Evolutionary conservation across 441 rosid species (phyloP).

Genomic region (Cnidoscolus chayamansa): DNA sequence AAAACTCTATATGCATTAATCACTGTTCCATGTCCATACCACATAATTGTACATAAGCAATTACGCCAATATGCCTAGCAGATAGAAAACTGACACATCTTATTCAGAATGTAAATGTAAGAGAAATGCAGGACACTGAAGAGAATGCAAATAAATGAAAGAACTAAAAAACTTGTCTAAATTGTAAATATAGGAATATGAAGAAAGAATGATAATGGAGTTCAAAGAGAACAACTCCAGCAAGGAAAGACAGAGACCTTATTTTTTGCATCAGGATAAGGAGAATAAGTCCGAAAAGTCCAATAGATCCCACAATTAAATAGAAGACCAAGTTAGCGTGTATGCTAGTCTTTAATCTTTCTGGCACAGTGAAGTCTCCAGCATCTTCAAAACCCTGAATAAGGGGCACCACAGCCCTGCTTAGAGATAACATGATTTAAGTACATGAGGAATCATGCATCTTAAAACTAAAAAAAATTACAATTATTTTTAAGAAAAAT

Average conservation of each 20-base stretch:
- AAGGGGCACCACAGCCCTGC: constrained; percentile 99
- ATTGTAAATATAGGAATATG: constrained; percentile 13
- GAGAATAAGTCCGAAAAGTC: constrained; percentile 86
- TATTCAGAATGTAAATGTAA: neutral
- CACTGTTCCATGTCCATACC: neutral
- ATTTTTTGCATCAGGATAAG: constrained; percentile 64
- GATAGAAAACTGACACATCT: neutral
- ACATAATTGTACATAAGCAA: constrained; percentile 4
- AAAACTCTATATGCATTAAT: constrained; percentile 1
- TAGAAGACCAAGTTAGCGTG: constrained; percentile 90
- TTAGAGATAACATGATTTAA: constrained; percentile 50
- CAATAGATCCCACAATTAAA: constrained; percentile 77
- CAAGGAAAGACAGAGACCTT: constrained; percentile 37
- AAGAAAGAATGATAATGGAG: neutral
- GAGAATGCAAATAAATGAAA: constrained; percentile 5
- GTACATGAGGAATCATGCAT: constrained; percentile 42
- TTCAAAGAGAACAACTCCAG: constrained; percentile 17
- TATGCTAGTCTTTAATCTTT: constrained; percentile 85
- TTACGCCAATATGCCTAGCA: constrained; percentile 14
- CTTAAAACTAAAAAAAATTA: constrained; percentile 18
- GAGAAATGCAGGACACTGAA: constrained; percentile 4
- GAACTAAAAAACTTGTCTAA: constrained; percentile 16
- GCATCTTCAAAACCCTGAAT: constrained; percentile 99
- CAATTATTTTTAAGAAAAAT: constrained; percentile 13
- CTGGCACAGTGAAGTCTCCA: constrained; percentile 84